These are phyloP conservation scores for Esteya vermicola DNA, from an alignment of 2,329 filamentous ascomycete species.

Conservation along the genomic window DNA sequence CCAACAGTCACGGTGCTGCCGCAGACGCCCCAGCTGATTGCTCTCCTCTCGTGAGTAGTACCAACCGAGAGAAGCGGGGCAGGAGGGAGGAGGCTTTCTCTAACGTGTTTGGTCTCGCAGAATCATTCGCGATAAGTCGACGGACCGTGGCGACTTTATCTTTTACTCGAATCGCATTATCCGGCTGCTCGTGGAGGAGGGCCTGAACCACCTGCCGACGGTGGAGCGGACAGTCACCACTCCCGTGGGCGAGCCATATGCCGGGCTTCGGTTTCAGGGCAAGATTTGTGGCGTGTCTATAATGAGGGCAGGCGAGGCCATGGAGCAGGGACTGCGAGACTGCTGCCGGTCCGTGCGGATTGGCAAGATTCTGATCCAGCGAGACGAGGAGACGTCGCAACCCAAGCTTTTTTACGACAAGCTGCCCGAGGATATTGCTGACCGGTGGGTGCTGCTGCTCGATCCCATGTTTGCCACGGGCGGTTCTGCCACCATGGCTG, in stretches of 20 bases:
- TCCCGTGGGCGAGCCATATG: constrained; percentile 75
- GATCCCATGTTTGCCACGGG: constrained; percentile 99
- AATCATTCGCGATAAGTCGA: constrained; percentile 88
- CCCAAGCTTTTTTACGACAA: constrained; percentile 98
- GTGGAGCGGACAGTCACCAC: constrained; percentile 82
- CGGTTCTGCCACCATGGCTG: constrained; percentile 92
- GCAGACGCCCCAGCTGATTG: constrained; percentile 94
- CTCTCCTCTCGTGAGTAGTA: constrained; percentile 83
- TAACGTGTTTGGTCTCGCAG: constrained; percentile 27
- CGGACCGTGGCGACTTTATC: constrained; percentile 89
- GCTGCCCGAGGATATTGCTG: constrained; percentile 81
- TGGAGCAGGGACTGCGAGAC: constrained; percentile 93
- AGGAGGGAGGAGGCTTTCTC: background rate
- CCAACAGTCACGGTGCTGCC: constrained; percentile 82
- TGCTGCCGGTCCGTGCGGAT: constrained; percentile 97
- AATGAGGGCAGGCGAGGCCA: constrained; percentile 94
- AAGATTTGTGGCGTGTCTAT: constrained; percentile 98
- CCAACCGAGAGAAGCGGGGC: no score
- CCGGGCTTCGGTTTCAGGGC: constrained; percentile 87
- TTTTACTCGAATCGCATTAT: constrained; percentile 99
- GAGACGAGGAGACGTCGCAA: constrained; percentile 85
- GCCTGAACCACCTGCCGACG: constrained; percentile 88
- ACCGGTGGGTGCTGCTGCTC: constrained; percentile 83
- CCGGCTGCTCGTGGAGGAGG: constrained; percentile 89
- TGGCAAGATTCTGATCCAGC: constrained; percentile 94